phyloP scores from a whole-genome alignment of 192 early-diverging fungal species.

The Haplosporangium gracile region DNA sequence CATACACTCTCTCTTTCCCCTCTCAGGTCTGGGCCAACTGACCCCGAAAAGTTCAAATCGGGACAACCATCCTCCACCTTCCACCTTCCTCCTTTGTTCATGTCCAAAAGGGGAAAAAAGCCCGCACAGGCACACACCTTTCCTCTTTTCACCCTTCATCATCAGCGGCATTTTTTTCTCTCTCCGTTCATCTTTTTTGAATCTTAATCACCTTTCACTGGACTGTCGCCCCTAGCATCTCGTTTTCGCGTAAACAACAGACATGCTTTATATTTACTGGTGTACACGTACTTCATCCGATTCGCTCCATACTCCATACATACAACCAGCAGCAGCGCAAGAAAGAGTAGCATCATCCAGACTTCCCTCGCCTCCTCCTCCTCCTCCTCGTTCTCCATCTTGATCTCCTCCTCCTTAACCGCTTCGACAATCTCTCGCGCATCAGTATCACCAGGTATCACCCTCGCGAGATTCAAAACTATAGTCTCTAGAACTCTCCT shows the following conservation, averaged over 20 bases:
- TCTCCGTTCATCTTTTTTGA: not conserved
- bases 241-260: not conserved
- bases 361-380: not conserved
- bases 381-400: not conserved
- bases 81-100: not conserved
- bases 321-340: not conserved
- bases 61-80: not conserved
- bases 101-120: not conserved
- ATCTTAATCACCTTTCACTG: not conserved
- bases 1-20: not conserved
- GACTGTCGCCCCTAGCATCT: not conserved
- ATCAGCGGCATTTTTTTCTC: not conserved
- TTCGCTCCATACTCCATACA: not conserved
- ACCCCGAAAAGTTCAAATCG: not conserved
- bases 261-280: too few relatives aligned
- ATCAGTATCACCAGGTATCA: not conserved
- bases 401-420: not conserved
- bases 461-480: not conserved
- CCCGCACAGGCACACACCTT: not conserved
- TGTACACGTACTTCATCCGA: not conserved
- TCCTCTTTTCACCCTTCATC: not conserved
- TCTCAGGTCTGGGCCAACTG: not conserved
- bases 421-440: not conserved
- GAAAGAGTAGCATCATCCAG: not conserved
- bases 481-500: not conserved